Percentiles rank a stretch among this genome's conserved stretches.
phyloP scores from a whole-genome alignment of 306 rosid species.

The Luffa aegyptiaca region DNA sequence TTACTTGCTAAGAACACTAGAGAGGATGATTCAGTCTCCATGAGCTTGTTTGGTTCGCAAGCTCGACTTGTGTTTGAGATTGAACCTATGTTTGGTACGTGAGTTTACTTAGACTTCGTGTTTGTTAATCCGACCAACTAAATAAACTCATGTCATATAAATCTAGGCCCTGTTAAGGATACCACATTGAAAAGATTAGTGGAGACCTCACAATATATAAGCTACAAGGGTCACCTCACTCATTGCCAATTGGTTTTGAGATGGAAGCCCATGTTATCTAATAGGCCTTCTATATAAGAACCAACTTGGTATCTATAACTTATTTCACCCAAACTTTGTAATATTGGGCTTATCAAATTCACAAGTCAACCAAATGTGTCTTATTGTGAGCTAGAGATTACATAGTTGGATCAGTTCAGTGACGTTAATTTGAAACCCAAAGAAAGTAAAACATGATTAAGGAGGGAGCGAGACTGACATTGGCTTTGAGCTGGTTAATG shows the following conservation, averaged over 20 bases:
- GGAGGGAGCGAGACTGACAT: constrained; percentile 25
- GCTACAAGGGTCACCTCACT: too few species aligned
- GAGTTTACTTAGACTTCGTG: background rate
- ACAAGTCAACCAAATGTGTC: background rate
- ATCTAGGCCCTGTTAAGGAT: too few species aligned
- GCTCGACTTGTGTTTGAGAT: background rate
- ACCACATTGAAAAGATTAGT: too few species aligned
- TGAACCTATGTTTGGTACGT: background rate
- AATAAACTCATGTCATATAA: background rate
- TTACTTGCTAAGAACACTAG: background rate
- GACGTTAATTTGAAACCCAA: background rate
- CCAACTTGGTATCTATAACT: background rate
- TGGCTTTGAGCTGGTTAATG: constrained; percentile 97
- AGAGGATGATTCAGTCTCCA: background rate
- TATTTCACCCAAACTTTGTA: background rate
- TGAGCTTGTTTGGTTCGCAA: background rate
- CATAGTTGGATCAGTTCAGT: background rate
- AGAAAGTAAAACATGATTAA: background rate
- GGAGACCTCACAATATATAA: too few species aligned
- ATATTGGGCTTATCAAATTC: background rate
- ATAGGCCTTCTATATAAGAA: background rate
- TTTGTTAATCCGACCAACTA: background rate
- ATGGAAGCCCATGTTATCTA: too few species aligned
- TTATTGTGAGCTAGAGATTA: background rate
- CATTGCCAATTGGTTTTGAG: too few species aligned